phyloP scores from a whole-genome alignment of 306 rosid genomes.

The Macrotyloma uniflorum region DNA sequence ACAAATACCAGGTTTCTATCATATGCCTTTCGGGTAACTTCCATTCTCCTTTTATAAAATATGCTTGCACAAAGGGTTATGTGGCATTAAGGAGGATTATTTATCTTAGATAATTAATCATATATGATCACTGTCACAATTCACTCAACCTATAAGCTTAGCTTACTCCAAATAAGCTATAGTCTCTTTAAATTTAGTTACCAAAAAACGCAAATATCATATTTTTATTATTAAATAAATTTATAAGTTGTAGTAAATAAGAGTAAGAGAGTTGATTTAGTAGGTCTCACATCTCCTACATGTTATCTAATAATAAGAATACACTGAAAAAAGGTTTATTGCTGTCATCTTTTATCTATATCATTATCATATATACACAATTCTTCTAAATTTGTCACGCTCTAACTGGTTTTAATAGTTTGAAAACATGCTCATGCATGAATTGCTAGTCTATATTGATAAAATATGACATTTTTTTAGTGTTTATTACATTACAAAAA shows the following conservation, averaged over 20 bases:
- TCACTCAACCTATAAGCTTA: not conserved
- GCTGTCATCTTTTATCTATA: not conserved
- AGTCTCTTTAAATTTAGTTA: not conserved
- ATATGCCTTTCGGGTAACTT: too few species aligned
- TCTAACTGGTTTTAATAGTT: too few species aligned
- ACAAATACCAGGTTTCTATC: not conserved
- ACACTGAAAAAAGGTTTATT: not conserved
- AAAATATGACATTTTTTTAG: too few species aligned
- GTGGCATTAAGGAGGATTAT: not conserved
- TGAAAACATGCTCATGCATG: too few species aligned
- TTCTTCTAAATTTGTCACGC: too few species aligned
- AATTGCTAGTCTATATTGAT: too few species aligned
- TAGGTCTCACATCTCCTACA: not conserved
- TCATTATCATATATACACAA: not conserved
- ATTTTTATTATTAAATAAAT: too few species aligned
- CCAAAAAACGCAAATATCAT: not conserved
- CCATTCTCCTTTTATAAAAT: too few species aligned
- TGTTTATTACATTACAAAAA: too few species aligned
- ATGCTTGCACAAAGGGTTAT: not conserved
- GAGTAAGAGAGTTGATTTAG: not conserved
- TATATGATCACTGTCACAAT: not conserved
- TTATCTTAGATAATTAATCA: not conserved
- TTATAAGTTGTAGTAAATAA: too few species aligned
- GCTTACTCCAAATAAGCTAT: not conserved
- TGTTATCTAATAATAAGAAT: too few species aligned